Percentiles rank a stretch among this genome's conserved stretches.
Evolutionary conservation across 441 rosid genomes (phyloP).

Genomic region (Eruca vesicaria): DNA sequence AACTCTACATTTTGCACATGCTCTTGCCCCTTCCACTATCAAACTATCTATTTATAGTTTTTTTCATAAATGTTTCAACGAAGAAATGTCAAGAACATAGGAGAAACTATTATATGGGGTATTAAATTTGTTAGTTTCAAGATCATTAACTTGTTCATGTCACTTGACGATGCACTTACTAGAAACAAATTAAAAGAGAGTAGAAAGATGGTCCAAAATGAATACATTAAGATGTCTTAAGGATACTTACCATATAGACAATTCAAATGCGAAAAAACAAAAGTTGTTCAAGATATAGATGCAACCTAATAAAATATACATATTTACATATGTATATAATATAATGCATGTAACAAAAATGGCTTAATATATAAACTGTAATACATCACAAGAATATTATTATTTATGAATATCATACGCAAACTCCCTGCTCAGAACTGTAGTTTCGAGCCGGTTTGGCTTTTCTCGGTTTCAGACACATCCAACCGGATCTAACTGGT

Average conservation of each 20-base stretch:
- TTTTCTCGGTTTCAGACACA: neutral
- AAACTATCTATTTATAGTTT: slow-evolving; percentile 1
- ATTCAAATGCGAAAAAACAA: slow-evolving; percentile 25
- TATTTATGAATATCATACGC: slow-evolving; percentile 31
- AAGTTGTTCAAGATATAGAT: neutral
- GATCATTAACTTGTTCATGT: too few species aligned
- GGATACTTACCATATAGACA: slow-evolving; percentile 29
- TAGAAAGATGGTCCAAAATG: too few species aligned
- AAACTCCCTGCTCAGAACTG: slow-evolving; percentile 38
- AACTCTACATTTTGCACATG: slow-evolving; percentile 31
- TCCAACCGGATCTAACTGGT: neutral
- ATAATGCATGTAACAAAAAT: slow-evolving; percentile 29
- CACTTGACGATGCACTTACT: too few species aligned
- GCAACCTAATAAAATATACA: slow-evolving; percentile 25
- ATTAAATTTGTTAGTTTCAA: too few species aligned
- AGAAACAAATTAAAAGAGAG: too few species aligned
- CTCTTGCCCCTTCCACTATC: slow-evolving; percentile 16
- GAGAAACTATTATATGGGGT: too few species aligned
- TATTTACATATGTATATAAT: slow-evolving; percentile 21
- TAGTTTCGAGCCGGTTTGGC: neutral
- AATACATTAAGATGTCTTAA: slow-evolving; percentile 29
- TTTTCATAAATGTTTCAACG: neutral
- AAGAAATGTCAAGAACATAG: neutral
- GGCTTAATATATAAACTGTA: slow-evolving; percentile 1
- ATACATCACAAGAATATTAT: slow-evolving; percentile 19